Base-by-base conservation (phyloP, 2,329 filamentous ascomycete genomes). In the Venturia oleaginea region DNA sequence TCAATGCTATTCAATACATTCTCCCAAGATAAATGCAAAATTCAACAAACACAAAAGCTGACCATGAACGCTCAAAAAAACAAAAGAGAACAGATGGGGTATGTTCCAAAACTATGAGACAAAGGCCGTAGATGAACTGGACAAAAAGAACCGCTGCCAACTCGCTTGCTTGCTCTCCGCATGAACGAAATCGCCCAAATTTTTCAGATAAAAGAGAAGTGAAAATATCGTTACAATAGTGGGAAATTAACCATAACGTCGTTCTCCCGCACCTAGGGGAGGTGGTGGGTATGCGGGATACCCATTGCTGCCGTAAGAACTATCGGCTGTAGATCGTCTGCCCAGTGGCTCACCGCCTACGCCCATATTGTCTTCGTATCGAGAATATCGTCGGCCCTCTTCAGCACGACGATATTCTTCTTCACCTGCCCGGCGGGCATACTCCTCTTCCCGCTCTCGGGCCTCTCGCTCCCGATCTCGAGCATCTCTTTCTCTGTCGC, bases 381-480 rank as follows among this genome's bases (percentile, higher is more conserved):
- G 38, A 27, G 51, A 57, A 32, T 30, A 37, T 42, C 38, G 34
- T 40, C 62, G 62, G 38, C 46, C 46, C 17, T 63, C 62, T 22
- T 57, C 46, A 8, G 42, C 27, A 48, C 62, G 51, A 11, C 42
- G 34, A 24, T 57, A 62, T 62, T 62, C 60, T 32, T 62, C 51
- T 34, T 57, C 51, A 4, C 30, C 51, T 17, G 51, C 51, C n/a
- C 59, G 34, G 17, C 59, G 59, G 15, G 59, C 32, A 17, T 43
- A 60, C 1, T 60, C 59, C 59, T 60, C 59, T 63, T 63, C 61
- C 17, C 61, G 48, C 27, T 63, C 62, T 63, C 62, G 46, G 19
- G 32, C 62, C 11, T 63, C 62, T 17, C 62, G 62, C 11, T 63
- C 62, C 7, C 62, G 24, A 5, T 57, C 48, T 54, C 48, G n/a